phyloP scores from a whole-genome alignment of 352 stramenopile species.

The Phytopythium aichiense region DNA sequence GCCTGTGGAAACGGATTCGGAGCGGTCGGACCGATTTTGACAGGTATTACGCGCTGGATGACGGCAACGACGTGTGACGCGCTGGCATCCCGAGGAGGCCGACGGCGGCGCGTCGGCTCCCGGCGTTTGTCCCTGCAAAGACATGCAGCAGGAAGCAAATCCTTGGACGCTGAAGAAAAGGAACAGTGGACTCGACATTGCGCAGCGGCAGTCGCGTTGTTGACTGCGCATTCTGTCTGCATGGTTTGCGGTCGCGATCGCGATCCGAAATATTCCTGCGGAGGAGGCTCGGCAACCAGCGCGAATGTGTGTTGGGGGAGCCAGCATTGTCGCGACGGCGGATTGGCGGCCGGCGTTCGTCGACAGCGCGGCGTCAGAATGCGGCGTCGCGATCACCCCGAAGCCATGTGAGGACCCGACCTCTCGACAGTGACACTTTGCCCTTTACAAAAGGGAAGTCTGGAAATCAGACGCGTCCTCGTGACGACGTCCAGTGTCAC shows the following conservation, averaged over 20 bases:
- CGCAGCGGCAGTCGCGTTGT: neutral
- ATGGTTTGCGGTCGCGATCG: too few relatives aligned
- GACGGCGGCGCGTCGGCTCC: neutral
- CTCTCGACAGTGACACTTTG: neutral
- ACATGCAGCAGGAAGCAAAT: neutral
- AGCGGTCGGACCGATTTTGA: neutral
- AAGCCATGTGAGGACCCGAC: neutral
- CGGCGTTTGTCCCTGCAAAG: neutral
- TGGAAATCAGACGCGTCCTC: neutral
- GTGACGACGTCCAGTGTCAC: neutral
- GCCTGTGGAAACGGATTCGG: neutral
- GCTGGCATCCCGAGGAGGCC: neutral
- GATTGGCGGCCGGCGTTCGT: slow-evolving; percentile 6
- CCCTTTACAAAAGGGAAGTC: too few relatives aligned
- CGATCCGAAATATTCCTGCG: too few relatives aligned
- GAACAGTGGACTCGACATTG: neutral
- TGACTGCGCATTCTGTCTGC: too few relatives aligned
- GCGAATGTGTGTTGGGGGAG: neutral
- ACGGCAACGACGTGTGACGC: neutral
- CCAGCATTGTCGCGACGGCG: neutral
- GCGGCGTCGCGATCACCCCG: neutral
- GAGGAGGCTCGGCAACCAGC: too few relatives aligned
- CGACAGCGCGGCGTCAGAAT: slow-evolving; percentile 4
- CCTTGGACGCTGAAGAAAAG: too few relatives aligned
- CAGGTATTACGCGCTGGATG: neutral